A percentile compares a stretch with the other conserved stretches of the same genome.
phyloP scores from a whole-genome alignment of 495 filamentous ascomycete genomes.

The Penicillium lividum region DNA sequence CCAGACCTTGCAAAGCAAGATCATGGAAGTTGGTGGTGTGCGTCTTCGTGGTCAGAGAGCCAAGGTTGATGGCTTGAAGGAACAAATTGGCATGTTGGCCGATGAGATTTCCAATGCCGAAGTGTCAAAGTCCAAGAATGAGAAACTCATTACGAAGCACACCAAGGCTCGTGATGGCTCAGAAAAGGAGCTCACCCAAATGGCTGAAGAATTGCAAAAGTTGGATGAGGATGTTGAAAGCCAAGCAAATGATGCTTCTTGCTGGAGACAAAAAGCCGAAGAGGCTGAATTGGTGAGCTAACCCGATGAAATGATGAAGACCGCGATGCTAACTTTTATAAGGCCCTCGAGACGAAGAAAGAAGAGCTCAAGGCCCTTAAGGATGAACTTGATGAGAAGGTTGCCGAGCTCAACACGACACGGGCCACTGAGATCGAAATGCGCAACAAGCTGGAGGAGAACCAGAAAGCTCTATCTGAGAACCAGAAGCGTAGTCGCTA shows the following conservation, averaged over 20 bases:
- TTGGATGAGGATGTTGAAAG: slow-evolving; percentile 74
- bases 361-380: slow-evolving; percentile 78
- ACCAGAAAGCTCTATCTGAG: slow-evolving; percentile 83
- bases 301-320: neutral
- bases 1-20: slow-evolving; percentile 86
- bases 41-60: slow-evolving; percentile 86
- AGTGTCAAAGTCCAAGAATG: slow-evolving; percentile 81
- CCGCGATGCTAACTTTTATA: slow-evolving; percentile 14
- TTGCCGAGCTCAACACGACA: slow-evolving; percentile 83
- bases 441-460: slow-evolving; percentile 94
- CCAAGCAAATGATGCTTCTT: slow-evolving; percentile 73
- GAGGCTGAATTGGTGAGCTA: slow-evolving; percentile 71
- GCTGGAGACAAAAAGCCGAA: slow-evolving; percentile 71
- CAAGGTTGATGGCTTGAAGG: slow-evolving; percentile 88
- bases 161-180: slow-evolving; percentile 76
- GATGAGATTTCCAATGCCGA: slow-evolving; percentile 84
- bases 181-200: slow-evolving; percentile 71
- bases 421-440: slow-evolving; percentile 94
- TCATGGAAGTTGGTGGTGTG: slow-evolving; percentile 96
- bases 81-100: slow-evolving; percentile 76
- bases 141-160: slow-evolving; percentile 87
- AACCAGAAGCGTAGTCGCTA: slow-evolving; percentile 82
- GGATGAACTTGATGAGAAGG: slow-evolving; percentile 81
- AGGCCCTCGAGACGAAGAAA: slow-evolving; percentile 74
- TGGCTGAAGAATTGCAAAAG: slow-evolving; percentile 68